Percentiles rank a stretch among this genome's conserved stretches.
These are phyloP conservation scores for Phanerochaete carnosa DNA, from an alignment of 768 basidiomycete species.

Conservation along the genomic window DNA sequence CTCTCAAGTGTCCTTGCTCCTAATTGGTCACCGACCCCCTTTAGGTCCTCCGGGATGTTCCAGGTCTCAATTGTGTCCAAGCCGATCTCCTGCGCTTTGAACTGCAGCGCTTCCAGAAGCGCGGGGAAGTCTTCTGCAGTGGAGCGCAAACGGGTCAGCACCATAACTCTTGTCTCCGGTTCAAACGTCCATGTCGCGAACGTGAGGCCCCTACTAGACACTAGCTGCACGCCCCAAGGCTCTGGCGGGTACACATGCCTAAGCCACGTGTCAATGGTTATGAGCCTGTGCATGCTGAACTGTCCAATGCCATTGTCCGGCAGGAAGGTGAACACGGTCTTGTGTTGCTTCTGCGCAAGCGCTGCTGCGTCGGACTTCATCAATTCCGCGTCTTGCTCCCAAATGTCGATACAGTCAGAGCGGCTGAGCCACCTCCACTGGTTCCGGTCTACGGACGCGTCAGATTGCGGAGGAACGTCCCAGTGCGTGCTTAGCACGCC, in stretches of 20 bases:
- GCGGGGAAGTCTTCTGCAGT: constrained; percentile 28
- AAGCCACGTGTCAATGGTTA: constrained; percentile 18
- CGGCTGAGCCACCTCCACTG: constrained; percentile 32
- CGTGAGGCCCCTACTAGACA: constrained; percentile 4
- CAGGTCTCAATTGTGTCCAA: constrained; percentile 44
- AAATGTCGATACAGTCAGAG: constrained; percentile 32
- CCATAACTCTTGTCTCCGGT: constrained; percentile 26
- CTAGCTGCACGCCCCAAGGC: constrained; percentile 28
- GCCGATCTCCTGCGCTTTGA: constrained; percentile 31
- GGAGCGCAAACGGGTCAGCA: constrained; percentile 42
- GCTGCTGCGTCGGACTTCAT: constrained; percentile 32
- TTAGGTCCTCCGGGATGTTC: constrained; percentile 37
- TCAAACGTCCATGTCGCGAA: constrained; percentile 49
- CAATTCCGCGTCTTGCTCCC: constrained; percentile 36
- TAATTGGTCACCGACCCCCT: constrained; percentile 21
- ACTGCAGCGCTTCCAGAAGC: constrained; percentile 33
- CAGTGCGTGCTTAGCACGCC: constrained; percentile 38
- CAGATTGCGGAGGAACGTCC: constrained; percentile 16
- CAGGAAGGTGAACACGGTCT: constrained; percentile 36
- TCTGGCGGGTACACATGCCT: constrained; percentile 11
- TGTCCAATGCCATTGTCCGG: constrained; percentile 47
- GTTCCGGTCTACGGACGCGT: not conserved
- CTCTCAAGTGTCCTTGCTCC: constrained; percentile 33
- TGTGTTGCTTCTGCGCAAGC: constrained; percentile 3
- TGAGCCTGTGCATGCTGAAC: constrained; percentile 35